Conservation (phyloP, 2,329 filamentous ascomycete genomes). For the Hymenoscyphus fructigenus region DNA sequence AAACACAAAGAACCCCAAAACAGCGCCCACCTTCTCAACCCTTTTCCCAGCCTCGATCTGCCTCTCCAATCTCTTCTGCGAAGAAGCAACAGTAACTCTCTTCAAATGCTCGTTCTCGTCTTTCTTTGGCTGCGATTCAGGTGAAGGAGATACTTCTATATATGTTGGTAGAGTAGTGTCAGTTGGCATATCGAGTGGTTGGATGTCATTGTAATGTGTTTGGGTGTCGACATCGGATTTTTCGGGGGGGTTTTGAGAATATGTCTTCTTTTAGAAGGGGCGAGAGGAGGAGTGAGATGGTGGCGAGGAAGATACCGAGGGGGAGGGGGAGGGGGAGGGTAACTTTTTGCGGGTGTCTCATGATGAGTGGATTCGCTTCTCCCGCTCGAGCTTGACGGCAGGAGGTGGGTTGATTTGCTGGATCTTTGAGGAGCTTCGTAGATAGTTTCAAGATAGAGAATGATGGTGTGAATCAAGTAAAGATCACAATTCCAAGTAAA, state of each 20-base stretch:
- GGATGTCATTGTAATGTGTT: neutral
- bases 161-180: neutral
- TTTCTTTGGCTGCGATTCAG: neutral
- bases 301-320: neutral
- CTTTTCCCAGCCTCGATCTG: neutral
- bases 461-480: neutral
- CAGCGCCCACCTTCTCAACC: constrained; percentile 8
- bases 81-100: neutral
- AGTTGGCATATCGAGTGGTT: neutral
- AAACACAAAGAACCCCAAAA: neutral
- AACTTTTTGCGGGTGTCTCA: neutral
- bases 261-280: neutral
- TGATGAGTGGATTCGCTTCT: neutral
- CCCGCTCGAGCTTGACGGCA: neutral
- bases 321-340: neutral
- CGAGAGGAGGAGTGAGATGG: neutral
- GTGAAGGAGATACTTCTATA: neutral
- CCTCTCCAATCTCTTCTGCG: neutral
- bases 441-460: neutral
- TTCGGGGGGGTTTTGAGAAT: neutral
- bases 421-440: neutral
- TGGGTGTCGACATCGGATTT: neutral
- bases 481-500: neutral
- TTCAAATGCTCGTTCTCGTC: neutral
- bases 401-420: neutral